These are phyloP conservation scores for Dictyostelium brefeldianum DNA, from an alignment of 78 protist species.

Conservation along the genomic window DNA sequence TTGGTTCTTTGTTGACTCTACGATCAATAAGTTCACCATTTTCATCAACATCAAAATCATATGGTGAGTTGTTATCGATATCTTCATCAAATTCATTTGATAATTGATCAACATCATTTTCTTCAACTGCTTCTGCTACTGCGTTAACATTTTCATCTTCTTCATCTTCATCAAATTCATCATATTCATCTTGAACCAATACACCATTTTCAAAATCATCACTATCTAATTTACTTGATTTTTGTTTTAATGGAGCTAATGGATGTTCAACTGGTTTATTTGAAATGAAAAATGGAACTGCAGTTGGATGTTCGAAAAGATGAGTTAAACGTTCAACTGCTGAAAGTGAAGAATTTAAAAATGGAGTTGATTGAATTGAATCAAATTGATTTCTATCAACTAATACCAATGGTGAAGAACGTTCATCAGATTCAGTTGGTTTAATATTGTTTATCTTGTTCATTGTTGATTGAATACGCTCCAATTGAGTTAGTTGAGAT, in stretches of 20 bases:
- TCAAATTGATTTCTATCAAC: constrained; percentile 41
- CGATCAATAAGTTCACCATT: neutral
- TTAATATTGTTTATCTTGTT: neutral
- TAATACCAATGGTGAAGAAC: constrained; percentile 18
- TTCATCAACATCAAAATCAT: neutral
- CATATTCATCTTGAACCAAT: neutral
- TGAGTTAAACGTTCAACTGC: neutral
- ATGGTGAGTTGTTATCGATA: neutral
- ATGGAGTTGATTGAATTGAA: constrained; percentile 48
- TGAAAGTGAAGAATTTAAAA: neutral
- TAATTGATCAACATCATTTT: neutral
- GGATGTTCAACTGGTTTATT: neutral
- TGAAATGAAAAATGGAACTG: constrained; percentile 23
- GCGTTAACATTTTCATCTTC: neutral
- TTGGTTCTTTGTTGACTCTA: neutral
- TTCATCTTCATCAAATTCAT: neutral
- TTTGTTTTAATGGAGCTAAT: neutral
- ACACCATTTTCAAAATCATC: neutral
- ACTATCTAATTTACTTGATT: neutral
- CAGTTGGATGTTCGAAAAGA: neutral
- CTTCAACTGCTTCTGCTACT: neutral
- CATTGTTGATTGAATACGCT: neutral
- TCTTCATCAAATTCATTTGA: neutral
- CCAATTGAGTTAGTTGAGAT: too few relatives aligned
- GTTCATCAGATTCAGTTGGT: neutral